phyloP scores from a whole-genome alignment of 176 grass and related monocot species.

The Alloteropsis semialata region DNA sequence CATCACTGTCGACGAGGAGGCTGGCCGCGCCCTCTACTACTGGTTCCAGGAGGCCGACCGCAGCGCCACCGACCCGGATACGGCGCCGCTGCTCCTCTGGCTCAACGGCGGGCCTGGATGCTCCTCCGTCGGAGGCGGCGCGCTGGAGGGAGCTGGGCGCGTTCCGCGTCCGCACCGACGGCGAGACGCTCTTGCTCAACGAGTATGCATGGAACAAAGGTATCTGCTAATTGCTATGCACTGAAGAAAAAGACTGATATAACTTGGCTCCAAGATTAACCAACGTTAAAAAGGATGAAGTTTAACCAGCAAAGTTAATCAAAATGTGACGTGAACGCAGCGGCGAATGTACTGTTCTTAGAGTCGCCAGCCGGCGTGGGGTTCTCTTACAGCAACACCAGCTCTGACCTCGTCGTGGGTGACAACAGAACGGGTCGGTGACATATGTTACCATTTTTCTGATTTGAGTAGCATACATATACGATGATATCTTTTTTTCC shows the following conservation, averaged over 20 bases:
- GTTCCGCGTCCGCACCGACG: constrained; percentile 47
- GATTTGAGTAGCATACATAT: too few species aligned
- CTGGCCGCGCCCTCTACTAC: background rate
- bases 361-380: constrained; percentile 69
- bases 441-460: background rate
- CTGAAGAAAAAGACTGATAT: too few species aligned
- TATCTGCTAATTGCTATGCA: too few species aligned
- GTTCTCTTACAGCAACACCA: constrained; percentile 62
- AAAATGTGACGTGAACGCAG: constrained; percentile 15
- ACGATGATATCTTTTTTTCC: background rate
- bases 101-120: constrained; percentile 73
- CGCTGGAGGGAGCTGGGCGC: constrained; percentile 52
- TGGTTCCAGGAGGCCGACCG: background rate
- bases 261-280: too few species aligned
- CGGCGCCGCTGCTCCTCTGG: constrained; percentile 59
- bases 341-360: constrained; percentile 64
- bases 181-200: constrained; percentile 39
- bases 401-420: constrained; percentile 43
- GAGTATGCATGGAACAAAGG: constrained; percentile 56
- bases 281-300: too few species aligned
- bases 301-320: background rate
- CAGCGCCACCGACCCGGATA: background rate
- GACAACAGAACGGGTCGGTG: constrained; percentile 50
- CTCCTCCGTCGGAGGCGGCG: constrained; percentile 54
- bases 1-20: background rate